Percentiles rank a stretch among this genome's conserved stretches.
Evolutionary conservation across 2,329 filamentous ascomycete genomes (phyloP).

Genomic region (Aspergillus proliferans): DNA sequence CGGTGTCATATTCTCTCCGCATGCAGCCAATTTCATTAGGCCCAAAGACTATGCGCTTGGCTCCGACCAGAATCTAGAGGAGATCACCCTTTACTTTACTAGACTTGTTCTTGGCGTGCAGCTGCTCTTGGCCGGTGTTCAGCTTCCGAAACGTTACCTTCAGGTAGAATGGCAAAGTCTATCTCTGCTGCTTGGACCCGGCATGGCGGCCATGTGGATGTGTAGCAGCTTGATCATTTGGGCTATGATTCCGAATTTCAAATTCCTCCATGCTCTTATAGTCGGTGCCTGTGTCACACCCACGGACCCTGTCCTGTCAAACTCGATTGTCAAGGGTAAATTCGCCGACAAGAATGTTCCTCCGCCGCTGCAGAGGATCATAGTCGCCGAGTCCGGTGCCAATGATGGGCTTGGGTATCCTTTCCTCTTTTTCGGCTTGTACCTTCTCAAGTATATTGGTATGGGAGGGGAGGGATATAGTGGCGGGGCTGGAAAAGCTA

Average conservation of each 20-base stretch:
- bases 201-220: slow-evolving; percentile 85
- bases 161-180: slow-evolving; percentile 71
- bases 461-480: slow-evolving; percentile 49
- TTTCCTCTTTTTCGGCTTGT: slow-evolving; percentile 78
- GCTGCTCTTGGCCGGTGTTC: slow-evolving; percentile 79
- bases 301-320: slow-evolving; percentile 81
- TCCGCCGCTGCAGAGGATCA: slow-evolving; percentile 70
- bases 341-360: slow-evolving; percentile 90
- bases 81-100: slow-evolving; percentile 75
- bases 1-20: slow-evolving; percentile 71
- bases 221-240: slow-evolving; percentile 72
- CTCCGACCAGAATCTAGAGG: slow-evolving; percentile 54
- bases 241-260: slow-evolving; percentile 64
- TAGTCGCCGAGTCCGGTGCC: slow-evolving; percentile 74
- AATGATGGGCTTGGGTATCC: slow-evolving; percentile 89
- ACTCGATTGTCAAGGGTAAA: slow-evolving; percentile 86
- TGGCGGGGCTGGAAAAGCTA: slow-evolving; percentile 60
- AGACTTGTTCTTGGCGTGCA: slow-evolving; percentile 85
- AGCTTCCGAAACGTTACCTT: slow-evolving; percentile 78
- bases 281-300: slow-evolving; percentile 85
- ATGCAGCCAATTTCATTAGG: slow-evolving; percentile 67
- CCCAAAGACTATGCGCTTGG: slow-evolving; percentile 67
- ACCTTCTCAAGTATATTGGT: slow-evolving; percentile 70
- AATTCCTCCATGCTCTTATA: slow-evolving; percentile 71
- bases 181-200: slow-evolving; percentile 68